Percentiles rank a stretch among this genome's conserved stretches.
Conservation (phyloP, 1,139 yeast species). For the Scheffersomyces parashehatae region DNA sequence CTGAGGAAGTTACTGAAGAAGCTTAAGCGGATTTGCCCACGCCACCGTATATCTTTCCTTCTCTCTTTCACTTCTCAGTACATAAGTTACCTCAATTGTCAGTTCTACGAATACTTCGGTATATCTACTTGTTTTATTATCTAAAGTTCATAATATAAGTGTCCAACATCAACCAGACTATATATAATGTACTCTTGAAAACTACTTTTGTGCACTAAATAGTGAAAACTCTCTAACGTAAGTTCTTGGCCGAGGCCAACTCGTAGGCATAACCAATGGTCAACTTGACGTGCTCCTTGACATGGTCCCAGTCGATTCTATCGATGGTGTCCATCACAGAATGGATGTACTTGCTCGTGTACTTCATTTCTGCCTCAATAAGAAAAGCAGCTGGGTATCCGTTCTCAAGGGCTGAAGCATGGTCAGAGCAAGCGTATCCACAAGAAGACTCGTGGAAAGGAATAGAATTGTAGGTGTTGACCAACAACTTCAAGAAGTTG, state of each 20-base stretch:
- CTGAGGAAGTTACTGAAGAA: conserved; percentile 8
- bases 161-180: too few species aligned
- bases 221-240: conserved; percentile 1
- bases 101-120: too few species aligned
- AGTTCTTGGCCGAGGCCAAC: conserved; percentile 37
- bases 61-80: too few species aligned
- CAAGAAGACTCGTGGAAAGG: conserved; percentile 75
- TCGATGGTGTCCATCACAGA: conserved; percentile 80
- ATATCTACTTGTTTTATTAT: too few species aligned
- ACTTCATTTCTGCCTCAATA: conserved; percentile 70
- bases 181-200: too few species aligned
- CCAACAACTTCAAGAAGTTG: conserved; percentile 60
- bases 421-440: conserved; percentile 94
- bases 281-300: conserved; percentile 75
- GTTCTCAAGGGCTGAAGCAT: conserved; percentile 77
- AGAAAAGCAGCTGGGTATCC: conserved; percentile 86
- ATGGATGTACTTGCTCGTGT: conserved; percentile 71
- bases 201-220: too few species aligned
- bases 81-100: too few species aligned
- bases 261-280: conserved; percentile 72
- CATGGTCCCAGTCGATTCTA: conserved; percentile 71
- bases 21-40: conserved; percentile 4
- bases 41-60: too few species aligned
- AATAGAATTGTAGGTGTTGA: conserved; percentile 62
- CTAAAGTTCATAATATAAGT: too few species aligned